A percentile compares a stretch with the other conserved stretches of the same genome.
phyloP scores from a whole-genome alignment of 345 rosid genomes.

The Excoecaria agallocha region DNA sequence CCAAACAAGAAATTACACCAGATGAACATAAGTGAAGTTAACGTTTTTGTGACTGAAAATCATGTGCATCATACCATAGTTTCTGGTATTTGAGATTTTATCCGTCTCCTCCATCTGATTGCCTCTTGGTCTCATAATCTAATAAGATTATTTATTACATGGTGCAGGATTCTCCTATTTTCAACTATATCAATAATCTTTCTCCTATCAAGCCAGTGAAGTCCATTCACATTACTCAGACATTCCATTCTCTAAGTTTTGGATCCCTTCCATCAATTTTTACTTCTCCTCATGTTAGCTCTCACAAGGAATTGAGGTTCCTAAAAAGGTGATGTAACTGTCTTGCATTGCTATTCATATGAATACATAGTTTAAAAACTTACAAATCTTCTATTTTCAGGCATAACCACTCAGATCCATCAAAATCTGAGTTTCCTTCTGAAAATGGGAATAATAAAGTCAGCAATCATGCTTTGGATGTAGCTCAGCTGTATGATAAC shows the following conservation, averaged over 20 bases:
- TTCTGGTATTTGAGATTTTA: neutral
- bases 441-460: constrained; percentile 35
- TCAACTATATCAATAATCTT: no score
- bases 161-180: constrained; percentile 90
- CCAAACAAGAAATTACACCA: no score
- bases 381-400: constrained; percentile 9
- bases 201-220: no score
- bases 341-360: constrained; percentile 8
- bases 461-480: constrained; percentile 23
- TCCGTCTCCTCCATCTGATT: neutral
- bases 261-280: constrained; percentile 77
- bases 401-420: no score
- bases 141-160: constrained; percentile 9
- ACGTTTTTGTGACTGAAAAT: neutral
- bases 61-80: neutral
- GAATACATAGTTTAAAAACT: neutral
- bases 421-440: no score
- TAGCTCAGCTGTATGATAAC: constrained; percentile 31
- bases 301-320: constrained; percentile 77
- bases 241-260: no score
- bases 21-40: no score
- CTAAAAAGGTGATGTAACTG: constrained; percentile 53
- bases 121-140: neutral
- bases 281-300: constrained; percentile 80
- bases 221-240: no score